Conservation (phyloP, 169 alveolate genomes). For the Miamiensis avidus region DNA sequence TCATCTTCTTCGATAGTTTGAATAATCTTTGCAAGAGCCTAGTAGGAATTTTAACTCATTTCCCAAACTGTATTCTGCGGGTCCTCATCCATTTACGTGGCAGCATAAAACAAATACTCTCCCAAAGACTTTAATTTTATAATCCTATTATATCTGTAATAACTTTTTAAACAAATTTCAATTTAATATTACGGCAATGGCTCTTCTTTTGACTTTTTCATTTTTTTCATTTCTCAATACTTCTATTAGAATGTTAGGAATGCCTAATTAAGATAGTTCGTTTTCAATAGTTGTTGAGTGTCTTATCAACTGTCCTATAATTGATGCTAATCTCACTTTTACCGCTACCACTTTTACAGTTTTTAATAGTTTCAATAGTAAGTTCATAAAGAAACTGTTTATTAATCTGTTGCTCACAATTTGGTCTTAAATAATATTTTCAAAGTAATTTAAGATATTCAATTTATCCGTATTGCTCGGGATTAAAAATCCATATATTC, state of each 20-base stretch:
- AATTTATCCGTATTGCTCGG: slow-evolving; percentile 61
- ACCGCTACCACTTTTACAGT: slow-evolving; percentile 62
- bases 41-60: slow-evolving; percentile 55
- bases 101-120: slow-evolving; percentile 89
- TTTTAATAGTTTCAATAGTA: slow-evolving; percentile 67
- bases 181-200: background rate
- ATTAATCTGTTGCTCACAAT: slow-evolving; percentile 81
- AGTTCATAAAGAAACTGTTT: slow-evolving; percentile 63
- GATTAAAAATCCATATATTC: slow-evolving; percentile 64
- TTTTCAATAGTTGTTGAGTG: slow-evolving; percentile 84
- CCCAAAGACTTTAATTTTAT: slow-evolving; percentile 67
- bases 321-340: slow-evolving; percentile 70
- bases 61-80: slow-evolving; percentile 79
- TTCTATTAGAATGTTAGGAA: slow-evolving; percentile 69
- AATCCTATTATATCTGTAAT: too few relatives aligned
- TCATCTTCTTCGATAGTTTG: slow-evolving; percentile 68
- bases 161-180: too few relatives aligned
- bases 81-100: slow-evolving; percentile 87
- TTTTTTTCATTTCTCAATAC: slow-evolving; percentile 60
- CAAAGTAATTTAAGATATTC: slow-evolving; percentile 81
- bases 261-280: slow-evolving; percentile 77
- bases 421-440: slow-evolving; percentile 70
- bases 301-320: slow-evolving; percentile 79
- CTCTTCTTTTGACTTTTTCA: slow-evolving; percentile 72
- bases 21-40: slow-evolving; percentile 54